Evolutionary conservation across 805 yeast genomes (phyloP), one percentile per base, ranked within the genome.

Genomic region (Cyberlindnera maclurae): DNA sequence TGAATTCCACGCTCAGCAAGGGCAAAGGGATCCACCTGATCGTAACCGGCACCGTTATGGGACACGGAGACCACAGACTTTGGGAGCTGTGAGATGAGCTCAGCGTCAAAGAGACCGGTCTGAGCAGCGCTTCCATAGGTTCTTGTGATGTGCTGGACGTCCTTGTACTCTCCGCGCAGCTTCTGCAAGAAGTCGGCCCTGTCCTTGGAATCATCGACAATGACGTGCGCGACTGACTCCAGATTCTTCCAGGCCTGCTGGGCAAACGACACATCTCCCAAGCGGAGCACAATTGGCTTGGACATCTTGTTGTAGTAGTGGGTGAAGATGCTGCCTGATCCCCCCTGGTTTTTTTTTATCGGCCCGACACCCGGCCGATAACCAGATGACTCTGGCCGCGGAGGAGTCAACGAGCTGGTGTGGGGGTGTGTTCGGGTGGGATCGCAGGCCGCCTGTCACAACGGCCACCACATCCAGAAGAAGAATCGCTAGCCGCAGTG

Each of bases 11-110:
- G 63, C 16, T 63, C 65, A 4, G 69, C 63, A 44, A 79, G 70
- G 15, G 75, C 71, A 17, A 62, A 64, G 4, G 74, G 70, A 46
- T 80, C 84, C 32, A 81, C 65, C 58, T 81, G 87, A 54, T 82
- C 90, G 58, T 82, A 81, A 4, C 84, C 89, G 1, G 90, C 90
- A 41, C 89, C 89, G 43, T 69, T 63, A 56, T 80, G 86, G 44
- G 75, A 64, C 12, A 82, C 62, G 12, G 73, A 63, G 41, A 67
- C 65, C 6, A 82, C 66, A 0, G 76, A 56, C 2, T 59, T 40
- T 4, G 90, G 90, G 39, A 82, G 63, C 20, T 68, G 67, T 9
- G 58, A 46, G 15, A 75, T 68, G 45, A 82, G 55, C 47, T 82
- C 88, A 35, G 64, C 71, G 54, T 82, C 88, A 45, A 82, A 76